Evolutionary conservation across 2,329 filamentous ascomycete genomes (phyloP).

Genomic region (Talaromyces sp.): DNA sequence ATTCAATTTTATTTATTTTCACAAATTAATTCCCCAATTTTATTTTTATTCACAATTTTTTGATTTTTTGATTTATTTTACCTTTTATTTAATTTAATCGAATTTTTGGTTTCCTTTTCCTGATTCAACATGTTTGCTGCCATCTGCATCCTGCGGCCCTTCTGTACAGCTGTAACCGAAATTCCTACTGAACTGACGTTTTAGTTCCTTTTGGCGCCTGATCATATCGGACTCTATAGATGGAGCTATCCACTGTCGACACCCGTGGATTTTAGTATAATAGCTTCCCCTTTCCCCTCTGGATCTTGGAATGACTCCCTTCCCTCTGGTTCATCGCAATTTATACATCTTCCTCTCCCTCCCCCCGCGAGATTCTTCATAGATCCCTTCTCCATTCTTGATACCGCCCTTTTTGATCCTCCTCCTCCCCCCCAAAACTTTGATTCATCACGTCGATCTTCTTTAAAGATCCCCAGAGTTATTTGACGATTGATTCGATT

Average conservation of each 20-base stretch:
- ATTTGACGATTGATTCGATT: not conserved
- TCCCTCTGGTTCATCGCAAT: slow-evolving; percentile 13
- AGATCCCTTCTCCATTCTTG: slow-evolving; percentile 28
- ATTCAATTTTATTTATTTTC: slow-evolving; percentile 12
- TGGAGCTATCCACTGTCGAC: slow-evolving; percentile 36
- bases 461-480: not conserved
- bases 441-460: not conserved
- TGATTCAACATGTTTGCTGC: slow-evolving; percentile 38
- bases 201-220: slow-evolving; percentile 31
- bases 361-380: slow-evolving; percentile 23
- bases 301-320: slow-evolving; percentile 15
- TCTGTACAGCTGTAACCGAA: slow-evolving; percentile 42
- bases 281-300: slow-evolving; percentile 30
- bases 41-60: too few relatives aligned
- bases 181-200: slow-evolving; percentile 35
- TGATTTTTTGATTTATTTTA: not conserved
- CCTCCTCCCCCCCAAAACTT: not conserved
- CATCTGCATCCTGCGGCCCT: slow-evolving; percentile 34
- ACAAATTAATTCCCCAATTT: too few relatives aligned
- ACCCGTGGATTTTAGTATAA: slow-evolving; percentile 26
- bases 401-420: slow-evolving; percentile 12
- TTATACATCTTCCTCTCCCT: not conserved
- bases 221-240: slow-evolving; percentile 36
- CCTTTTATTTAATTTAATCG: not conserved
- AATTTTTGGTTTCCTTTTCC: slow-evolving; percentile 24